Evolutionary conservation across 306 rosid species (phyloP).

Genomic region (Medicago lupulina): DNA sequence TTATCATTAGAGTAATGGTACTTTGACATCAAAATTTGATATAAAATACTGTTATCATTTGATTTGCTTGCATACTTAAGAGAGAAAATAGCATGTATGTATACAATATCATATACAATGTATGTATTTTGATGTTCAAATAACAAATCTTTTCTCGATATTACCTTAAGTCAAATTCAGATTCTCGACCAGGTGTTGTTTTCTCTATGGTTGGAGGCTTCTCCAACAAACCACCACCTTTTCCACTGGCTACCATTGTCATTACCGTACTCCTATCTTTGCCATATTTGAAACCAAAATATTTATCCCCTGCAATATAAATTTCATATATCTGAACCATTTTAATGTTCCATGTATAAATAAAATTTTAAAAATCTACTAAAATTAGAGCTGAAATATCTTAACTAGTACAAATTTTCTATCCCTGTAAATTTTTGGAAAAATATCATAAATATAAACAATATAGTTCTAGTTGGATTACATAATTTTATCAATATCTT

Average conservation of each 20-base stretch:
- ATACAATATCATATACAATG: too few species aligned
- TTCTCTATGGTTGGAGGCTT: conserved; percentile 75
- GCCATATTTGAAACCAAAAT: conserved; percentile 49
- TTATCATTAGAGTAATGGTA: not conserved
- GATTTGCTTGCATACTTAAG: too few species aligned
- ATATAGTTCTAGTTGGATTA: too few species aligned
- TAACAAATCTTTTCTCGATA: not conserved
- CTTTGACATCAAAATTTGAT: too few species aligned
- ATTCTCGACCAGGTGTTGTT: conserved; percentile 81
- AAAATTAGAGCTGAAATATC: not conserved
- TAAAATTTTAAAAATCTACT: not conserved
- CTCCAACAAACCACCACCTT: conserved; percentile 86
- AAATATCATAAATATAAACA: not conserved
- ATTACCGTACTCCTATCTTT: conserved; percentile 53
- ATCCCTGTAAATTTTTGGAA: not conserved
- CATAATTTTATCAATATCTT: not conserved
- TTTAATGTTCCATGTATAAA: conserved; percentile 13
- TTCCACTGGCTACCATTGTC: conserved; percentile 58
- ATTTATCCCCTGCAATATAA: conserved; percentile 59
- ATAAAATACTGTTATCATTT: too few species aligned
- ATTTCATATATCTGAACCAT: not conserved
- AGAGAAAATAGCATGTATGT: too few species aligned
- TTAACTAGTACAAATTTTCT: not conserved
- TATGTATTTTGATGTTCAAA: too few species aligned
- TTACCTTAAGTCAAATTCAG: conserved; percentile 78